Base-by-base conservation (phyloP, 1,284 basidiomycete genomes). In the Leccinum fallax region DNA sequence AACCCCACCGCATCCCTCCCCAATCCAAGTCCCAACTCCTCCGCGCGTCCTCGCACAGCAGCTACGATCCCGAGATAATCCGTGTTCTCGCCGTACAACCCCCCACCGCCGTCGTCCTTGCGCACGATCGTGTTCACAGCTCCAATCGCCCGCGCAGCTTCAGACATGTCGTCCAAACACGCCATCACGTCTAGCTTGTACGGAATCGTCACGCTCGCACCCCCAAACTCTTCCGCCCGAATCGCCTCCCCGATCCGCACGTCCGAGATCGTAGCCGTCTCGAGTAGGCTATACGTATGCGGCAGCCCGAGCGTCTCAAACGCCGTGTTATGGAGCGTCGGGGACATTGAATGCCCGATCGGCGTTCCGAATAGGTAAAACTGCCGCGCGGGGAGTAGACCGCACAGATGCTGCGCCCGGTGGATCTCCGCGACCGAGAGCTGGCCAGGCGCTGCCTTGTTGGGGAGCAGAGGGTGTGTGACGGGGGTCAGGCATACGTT, bases 131-230 rank as follows among this genome's bases (percentile, higher is more conserved):
- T 98, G 77, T 98, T 97, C 67, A 97, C 93, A 0, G 95, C 95
- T 1, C 95, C 95, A 62, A 98, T 95, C 4, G 84, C 80, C 67
- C 87, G 80, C 0, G 93, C 95, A 49, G 94, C 88, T 3, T 87
- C 85, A 0, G 94, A 92, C 40, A 97, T 78, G 51, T 80, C 78
- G 67, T 94, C 88, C 38, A 98, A 83, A 15, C 92, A 79, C 1
- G 89, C 84, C 55, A 97, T 93, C 66, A 97, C 83, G 62, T 94
- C 90, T 52, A 96, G 79, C 78, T 98, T 98, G 81, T 90, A 89
- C 3, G 95, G 95, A 65, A 97, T 97, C 5, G 97, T 99, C 24
- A 98, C 95, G 6, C 93, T 95, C 7, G 96, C 96, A 4, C 97
- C 97, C 16, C 97, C 97, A 76, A 98, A 99, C 59, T 89, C 85